Evolutionary conservation across 331 rosid genomes (phyloP).

Genomic region (Erythrophleum ivorense): DNA sequence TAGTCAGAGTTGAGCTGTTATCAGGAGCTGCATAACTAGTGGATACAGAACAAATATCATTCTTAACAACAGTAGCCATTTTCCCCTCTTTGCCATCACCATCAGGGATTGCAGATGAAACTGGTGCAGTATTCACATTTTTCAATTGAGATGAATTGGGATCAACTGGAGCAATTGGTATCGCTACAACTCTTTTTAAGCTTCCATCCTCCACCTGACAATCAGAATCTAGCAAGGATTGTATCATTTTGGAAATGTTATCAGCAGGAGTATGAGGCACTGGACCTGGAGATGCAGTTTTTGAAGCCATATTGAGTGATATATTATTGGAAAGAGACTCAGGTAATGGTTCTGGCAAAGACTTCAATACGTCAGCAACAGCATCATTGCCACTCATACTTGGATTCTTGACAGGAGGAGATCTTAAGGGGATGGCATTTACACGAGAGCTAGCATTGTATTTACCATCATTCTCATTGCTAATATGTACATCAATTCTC

Average conservation of each 20-base stretch:
- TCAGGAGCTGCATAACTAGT: constrained; percentile 30
- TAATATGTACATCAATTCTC: constrained; percentile 64
- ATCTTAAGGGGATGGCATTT: constrained; percentile 53
- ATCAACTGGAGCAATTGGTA: constrained; percentile 49
- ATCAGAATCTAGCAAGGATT: constrained; percentile 37
- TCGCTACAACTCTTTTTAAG: constrained; percentile 26
- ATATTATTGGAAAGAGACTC: constrained; percentile 46
- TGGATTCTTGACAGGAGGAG: constrained; percentile 36
- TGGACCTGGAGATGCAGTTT: constrained; percentile 53
- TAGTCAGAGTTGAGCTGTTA: constrained; percentile 6
- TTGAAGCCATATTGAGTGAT: constrained; percentile 46
- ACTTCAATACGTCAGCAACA: constrained; percentile 46
- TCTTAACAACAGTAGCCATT: constrained; percentile 24
- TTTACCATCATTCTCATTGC: constrained; percentile 39
- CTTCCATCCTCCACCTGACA: constrained; percentile 39
- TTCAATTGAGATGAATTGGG: constrained; percentile 35
- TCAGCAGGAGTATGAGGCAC: constrained; percentile 45
- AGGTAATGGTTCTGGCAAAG: constrained; percentile 57
- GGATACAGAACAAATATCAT: constrained; percentile 25
- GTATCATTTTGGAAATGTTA: constrained; percentile 44
- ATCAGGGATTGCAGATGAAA: constrained; percentile 36
- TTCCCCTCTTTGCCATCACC: constrained; percentile 46
- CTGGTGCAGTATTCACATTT: constrained; percentile 27
- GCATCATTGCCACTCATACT: neutral
- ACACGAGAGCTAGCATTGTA: constrained; percentile 52